Percentiles rank a stretch among this genome's conserved stretches.
These are phyloP conservation scores for Solanum gracilifrons DNA, from an alignment of 257 asterid genomes.

Conservation along the genomic window DNA sequence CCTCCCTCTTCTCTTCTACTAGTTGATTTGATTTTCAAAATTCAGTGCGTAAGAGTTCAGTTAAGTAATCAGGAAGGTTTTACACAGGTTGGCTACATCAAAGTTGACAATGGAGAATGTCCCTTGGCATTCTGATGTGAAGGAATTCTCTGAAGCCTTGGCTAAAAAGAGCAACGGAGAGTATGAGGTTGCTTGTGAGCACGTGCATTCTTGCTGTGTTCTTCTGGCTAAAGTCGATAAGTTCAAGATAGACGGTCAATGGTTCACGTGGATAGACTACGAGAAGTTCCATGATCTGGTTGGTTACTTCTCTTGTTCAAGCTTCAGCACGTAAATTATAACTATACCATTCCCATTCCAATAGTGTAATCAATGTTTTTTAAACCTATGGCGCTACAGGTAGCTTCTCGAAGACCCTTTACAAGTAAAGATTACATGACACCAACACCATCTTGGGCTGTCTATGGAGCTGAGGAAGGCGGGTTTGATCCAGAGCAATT, in stretches of 20 bases:
- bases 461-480: conserved; percentile 96
- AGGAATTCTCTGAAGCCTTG: conserved; percentile 77
- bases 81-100: conserved; percentile 79
- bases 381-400: conserved; percentile 30
- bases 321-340: not conserved
- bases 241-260: conserved; percentile 69
- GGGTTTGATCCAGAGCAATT: conserved; percentile 89
- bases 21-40: not conserved
- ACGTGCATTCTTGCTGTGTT: conserved; percentile 88
- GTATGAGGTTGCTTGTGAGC: conserved; percentile 95
- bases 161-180: conserved; percentile 70
- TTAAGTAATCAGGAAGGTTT: not conserved
- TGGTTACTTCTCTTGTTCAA: conserved; percentile 2
- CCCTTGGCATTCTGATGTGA: conserved; percentile 95
- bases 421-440: conserved; percentile 85
- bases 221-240: conserved; percentile 82
- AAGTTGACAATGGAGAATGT: conserved; percentile 97
- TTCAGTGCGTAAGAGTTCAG: not conserved
- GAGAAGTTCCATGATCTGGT: conserved; percentile 95
- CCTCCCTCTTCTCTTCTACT: not conserved
- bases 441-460: conserved; percentile 86
- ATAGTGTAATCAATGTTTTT: not conserved
- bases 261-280: conserved; percentile 96
- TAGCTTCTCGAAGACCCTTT: conserved; percentile 60
- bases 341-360: not conserved